Percentiles rank a stretch among this genome's conserved stretches.
These are phyloP conservation scores for Pyrenophora seminiperda DNA, from an alignment of 2,329 filamentous ascomycete species.

Conservation along the genomic window DNA sequence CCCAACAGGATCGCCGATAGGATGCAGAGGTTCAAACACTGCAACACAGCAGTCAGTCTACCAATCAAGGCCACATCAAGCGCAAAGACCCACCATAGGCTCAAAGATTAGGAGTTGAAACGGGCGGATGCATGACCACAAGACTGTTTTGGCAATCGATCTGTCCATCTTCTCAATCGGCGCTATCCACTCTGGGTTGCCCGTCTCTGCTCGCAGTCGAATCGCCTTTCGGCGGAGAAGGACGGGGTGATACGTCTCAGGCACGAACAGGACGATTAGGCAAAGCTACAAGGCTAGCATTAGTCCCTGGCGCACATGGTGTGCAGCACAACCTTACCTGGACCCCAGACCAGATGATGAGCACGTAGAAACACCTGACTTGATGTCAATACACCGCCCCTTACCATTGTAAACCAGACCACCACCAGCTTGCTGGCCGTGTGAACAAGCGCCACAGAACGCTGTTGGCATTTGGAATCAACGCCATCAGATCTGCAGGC, in stretches of 20 bases:
- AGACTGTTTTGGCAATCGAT: constrained; percentile 63
- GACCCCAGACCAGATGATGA: constrained; percentile 78
- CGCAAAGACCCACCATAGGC: constrained; percentile 65
- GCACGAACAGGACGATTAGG: constrained; percentile 73
- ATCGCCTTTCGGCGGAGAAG: constrained; percentile 74
- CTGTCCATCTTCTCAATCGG: constrained; percentile 74
- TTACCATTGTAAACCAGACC: constrained; percentile 2
- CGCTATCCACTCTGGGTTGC: constrained; percentile 76
- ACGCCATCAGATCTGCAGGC: constrained; percentile 4
- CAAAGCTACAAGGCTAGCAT: constrained; percentile 56
- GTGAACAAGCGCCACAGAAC: constrained; percentile 9
- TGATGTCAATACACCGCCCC: constrained; percentile 32
- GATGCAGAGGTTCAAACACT: constrained; percentile 75
- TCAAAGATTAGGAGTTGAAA: constrained; percentile 80
- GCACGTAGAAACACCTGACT: constrained; percentile 65
- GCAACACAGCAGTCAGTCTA: constrained; percentile 30
- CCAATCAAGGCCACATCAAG: constrained; percentile 22
- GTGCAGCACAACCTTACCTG: constrained; percentile 37
- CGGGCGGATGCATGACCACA: constrained; percentile 64
- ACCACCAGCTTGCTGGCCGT: not conserved
- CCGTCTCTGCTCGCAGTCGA: constrained; percentile 72
- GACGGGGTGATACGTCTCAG: constrained; percentile 81
- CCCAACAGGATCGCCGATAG: constrained; percentile 85
- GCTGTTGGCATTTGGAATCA: constrained; percentile 4
- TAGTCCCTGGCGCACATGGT: constrained; percentile 20